Base-by-base conservation (phyloP, 2,329 filamentous ascomycete genomes). In the Clonostachys byssicola region DNA sequence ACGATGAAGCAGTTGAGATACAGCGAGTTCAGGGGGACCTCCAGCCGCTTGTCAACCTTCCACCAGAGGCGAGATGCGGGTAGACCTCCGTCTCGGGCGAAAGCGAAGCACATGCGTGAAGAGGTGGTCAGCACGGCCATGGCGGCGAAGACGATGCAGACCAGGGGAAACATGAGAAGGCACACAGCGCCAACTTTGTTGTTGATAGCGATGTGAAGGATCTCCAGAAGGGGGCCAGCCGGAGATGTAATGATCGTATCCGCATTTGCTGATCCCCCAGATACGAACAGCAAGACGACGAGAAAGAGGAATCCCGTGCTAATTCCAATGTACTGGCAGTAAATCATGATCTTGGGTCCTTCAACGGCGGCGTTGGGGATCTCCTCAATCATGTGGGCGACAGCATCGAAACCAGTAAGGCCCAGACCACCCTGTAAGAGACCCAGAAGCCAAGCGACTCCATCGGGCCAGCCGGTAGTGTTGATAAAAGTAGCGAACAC, bases 1-100 rank as follows among this genome's bases (percentile, higher is more conserved):
- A 88, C 81, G 12, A 81, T 69, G 23, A 30, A 30, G 23, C 23
- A 30, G 23, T 30, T 30, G 23, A 30, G 23, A 30, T 30, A 30
- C 2, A 89, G 67, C 0, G 85, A 77, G 55, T 89, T 87, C 13
- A 90, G 64, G 0, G 86, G 86, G 2, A 88, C 76, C 1, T 78
- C 77, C 0, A 88, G 73, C 13, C 61, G 71, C 0, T 75, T 70
- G 56, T 89, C 81, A 2, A 89, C 77, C 41, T 70, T 74, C 45
- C 81, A 75, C 51, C 88, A 85, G 53, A 83, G 63, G 2, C 61
- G 66, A 5, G 81, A 83, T 36, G 74, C 74, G 0, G 85, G 85
- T 7, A 89, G 73, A 12, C 85, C 86, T 3, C 84, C 78, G 49
- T 89, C 86, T 20, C 64, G 52, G 6, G 62, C 82, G 52, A 88